These are phyloP conservation scores for Chaetoceros muelleri DNA, from an alignment of 108 stramenopile species.

Conservation along the genomic window DNA sequence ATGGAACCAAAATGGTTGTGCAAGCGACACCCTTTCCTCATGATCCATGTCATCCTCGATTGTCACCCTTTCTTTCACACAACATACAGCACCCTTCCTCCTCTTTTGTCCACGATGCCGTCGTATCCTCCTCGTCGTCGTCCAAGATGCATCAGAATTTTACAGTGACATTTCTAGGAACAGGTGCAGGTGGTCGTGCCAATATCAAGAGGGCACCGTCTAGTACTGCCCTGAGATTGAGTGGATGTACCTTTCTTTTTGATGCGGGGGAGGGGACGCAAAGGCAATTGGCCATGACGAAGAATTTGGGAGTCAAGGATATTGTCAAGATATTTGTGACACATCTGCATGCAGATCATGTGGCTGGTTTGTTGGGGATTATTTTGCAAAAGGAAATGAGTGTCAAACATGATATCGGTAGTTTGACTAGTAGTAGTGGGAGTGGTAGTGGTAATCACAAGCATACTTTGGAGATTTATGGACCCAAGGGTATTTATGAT, in stretches of 20 bases:
- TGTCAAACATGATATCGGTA: background rate
- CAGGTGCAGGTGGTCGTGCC: constrained; percentile 42
- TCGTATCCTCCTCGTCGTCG: background rate
- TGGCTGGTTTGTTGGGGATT: constrained; percentile 79
- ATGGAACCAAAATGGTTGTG: background rate
- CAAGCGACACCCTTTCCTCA: background rate
- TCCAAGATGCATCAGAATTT: constrained; percentile 10
- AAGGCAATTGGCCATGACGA: constrained; percentile 47
- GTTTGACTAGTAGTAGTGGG: background rate
- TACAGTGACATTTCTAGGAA: constrained; percentile 60
- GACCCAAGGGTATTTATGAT: constrained; percentile 70
- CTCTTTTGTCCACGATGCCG: background rate
- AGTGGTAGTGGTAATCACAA: background rate
- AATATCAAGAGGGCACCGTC: constrained; percentile 28
- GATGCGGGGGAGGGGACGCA: constrained; percentile 89
- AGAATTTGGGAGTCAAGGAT: constrained; percentile 11
- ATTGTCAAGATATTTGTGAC: constrained; percentile 73
- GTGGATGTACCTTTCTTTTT: constrained; percentile 52
- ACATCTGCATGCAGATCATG: constrained; percentile 92
- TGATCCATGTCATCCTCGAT: background rate
- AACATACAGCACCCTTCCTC: background rate
- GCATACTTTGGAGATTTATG: constrained; percentile 48
- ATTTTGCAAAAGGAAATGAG: constrained; percentile 22
- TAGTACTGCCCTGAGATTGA: constrained; percentile 39
- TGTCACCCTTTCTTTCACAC: background rate